Evolutionary conservation across 345 rosid species (phyloP).

Genomic region (Gossypium rotundifolium): DNA sequence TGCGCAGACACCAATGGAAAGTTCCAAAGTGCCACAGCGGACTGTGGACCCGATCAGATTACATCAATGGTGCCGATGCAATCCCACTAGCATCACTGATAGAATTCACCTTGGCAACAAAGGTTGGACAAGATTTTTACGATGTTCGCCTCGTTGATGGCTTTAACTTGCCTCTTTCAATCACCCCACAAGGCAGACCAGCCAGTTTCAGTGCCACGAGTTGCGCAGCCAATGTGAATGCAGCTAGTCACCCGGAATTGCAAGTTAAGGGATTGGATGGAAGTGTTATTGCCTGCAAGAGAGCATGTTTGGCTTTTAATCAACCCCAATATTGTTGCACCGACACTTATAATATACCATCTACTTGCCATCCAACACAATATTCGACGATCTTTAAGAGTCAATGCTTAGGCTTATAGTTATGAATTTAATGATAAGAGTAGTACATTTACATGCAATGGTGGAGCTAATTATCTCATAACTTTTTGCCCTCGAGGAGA

Average conservation of each 20-base stretch:
- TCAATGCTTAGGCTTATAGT: constrained; percentile 5
- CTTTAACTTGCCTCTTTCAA: constrained; percentile 38
- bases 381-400: not conserved
- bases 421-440: not conserved
- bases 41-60: constrained; percentile 40
- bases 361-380: constrained; percentile 29
- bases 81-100: not conserved
- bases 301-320: constrained; percentile 31
- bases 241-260: constrained; percentile 38
- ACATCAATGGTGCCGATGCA: not conserved
- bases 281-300: constrained; percentile 23
- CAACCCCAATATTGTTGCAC: constrained; percentile 41
- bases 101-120: constrained; percentile 5
- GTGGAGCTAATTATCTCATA: not conserved
- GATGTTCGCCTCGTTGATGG: constrained; percentile 26
- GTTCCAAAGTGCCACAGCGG: constrained; percentile 37
- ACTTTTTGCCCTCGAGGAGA: not conserved
- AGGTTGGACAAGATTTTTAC: constrained; percentile 27
- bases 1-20: constrained; percentile 32
- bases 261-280: constrained; percentile 14
- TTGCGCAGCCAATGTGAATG: constrained; percentile 30
- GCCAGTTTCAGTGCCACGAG: not conserved
- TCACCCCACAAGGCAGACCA: constrained; percentile 62
- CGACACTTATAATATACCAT: constrained; percentile 18
- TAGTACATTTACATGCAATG: not conserved